Conservation (phyloP, 495 filamentous ascomycete genomes). For the Neurospora intermedia region DNA sequence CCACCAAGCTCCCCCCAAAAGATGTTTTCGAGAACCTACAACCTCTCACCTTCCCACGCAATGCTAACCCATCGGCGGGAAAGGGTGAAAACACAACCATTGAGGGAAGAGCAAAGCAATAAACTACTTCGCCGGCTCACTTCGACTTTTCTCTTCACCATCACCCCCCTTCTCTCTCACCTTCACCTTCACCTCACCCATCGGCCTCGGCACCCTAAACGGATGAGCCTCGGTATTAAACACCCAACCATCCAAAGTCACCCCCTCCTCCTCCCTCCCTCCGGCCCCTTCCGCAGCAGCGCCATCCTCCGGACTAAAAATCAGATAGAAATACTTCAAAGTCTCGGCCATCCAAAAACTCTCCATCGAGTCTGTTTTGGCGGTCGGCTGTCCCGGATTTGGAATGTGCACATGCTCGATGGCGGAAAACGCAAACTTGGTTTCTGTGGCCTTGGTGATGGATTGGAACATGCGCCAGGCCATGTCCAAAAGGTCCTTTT, state of each 20-base stretch:
- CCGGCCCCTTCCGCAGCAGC: slow-evolving; percentile 27
- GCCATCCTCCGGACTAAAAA: slow-evolving; percentile 56
- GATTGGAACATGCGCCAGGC: slow-evolving; percentile 71
- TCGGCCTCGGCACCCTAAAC: slow-evolving; percentile 30
- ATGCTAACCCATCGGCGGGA: background rate
- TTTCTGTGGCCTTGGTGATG: slow-evolving; percentile 50
- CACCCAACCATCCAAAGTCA: slow-evolving; percentile 67
- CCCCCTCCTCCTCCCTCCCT: slow-evolving; percentile 1
- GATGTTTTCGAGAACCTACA: background rate
- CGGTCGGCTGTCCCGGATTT: slow-evolving; percentile 6
- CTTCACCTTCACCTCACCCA: background rate
- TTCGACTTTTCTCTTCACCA: background rate
- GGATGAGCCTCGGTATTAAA: slow-evolving; percentile 88
- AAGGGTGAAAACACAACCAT: background rate
- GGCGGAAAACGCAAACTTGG: slow-evolving; percentile 47
- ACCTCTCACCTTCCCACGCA: background rate
- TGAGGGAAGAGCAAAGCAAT: background rate
- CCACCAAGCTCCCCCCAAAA: background rate
- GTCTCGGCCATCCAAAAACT: slow-evolving; percentile 44
- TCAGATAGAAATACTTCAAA: slow-evolving; percentile 58
- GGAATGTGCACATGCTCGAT: slow-evolving; percentile 38
- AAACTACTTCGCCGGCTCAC: background rate
- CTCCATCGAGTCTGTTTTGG: slow-evolving; percentile 38
- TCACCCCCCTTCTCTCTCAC: too few species aligned
- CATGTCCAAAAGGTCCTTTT: slow-evolving; percentile 50